Percentiles rank a stretch among this genome's conserved stretches.
These are phyloP conservation scores for Trichoderma arundinaceum DNA, from an alignment of 2,329 filamentous ascomycete species.

Conservation along the genomic window DNA sequence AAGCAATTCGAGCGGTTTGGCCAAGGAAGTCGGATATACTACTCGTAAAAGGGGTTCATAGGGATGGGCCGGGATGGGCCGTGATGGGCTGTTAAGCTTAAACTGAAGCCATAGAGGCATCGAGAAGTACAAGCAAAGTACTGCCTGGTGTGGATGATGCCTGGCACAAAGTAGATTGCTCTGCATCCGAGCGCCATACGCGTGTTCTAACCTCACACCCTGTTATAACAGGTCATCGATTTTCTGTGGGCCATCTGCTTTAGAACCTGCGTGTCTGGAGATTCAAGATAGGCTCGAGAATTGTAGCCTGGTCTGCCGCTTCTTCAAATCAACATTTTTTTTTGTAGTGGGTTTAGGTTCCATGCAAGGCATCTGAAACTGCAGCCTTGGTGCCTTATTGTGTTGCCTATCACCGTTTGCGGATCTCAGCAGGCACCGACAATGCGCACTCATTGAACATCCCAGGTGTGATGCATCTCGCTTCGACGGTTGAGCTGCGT, in stretches of 20 bases:
- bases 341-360: too few relatives aligned
- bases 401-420: too few relatives aligned
- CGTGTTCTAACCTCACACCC: neutral
- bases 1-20: neutral
- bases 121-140: neutral
- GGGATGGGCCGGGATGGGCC: too few relatives aligned
- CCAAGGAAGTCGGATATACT: neutral
- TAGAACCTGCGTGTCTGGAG: neutral
- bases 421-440: too few relatives aligned
- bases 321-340: too few relatives aligned
- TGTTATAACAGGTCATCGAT: neutral
- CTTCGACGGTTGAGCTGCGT: too few relatives aligned
- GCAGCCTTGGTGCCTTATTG: too few relatives aligned
- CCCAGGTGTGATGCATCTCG: too few relatives aligned
- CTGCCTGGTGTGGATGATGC: neutral
- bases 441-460: too few relatives aligned
- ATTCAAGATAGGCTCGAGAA: neutral
- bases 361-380: too few relatives aligned
- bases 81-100: slow-evolving; percentile 17
- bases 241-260: slow-evolving; percentile 5
- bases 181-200: too few relatives aligned
- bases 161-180: too few relatives aligned
- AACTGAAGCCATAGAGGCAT: neutral
- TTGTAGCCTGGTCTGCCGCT: neutral
- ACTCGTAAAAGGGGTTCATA: neutral